Percentiles rank a stretch among this genome's conserved stretches.
phyloP scores from a whole-genome alignment of 208 protist species.

The Leishmania tropica region DNA sequence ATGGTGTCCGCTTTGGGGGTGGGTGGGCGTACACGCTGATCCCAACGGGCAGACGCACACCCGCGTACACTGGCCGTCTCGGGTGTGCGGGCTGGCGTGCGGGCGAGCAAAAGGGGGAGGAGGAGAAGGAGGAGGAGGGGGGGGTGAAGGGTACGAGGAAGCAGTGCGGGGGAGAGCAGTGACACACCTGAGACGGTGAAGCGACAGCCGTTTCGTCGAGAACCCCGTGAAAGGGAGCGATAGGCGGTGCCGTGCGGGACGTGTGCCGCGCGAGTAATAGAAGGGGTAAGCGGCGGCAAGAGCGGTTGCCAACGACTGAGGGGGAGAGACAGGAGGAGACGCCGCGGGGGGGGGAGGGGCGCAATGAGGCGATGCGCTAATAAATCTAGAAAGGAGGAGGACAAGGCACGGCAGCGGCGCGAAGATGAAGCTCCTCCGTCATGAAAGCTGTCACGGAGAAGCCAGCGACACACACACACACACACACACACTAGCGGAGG shows the following conservation, averaged over 20 bases:
- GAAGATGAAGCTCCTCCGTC: not conserved
- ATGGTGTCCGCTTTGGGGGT: not conserved
- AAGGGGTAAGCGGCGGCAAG: no score
- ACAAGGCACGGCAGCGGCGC: not conserved
- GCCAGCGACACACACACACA: not conserved
- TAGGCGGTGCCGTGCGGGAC: not conserved
- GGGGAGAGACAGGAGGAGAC: no score
- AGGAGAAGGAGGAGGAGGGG: no score
- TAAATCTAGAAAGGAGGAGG: not conserved
- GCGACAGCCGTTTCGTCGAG: not conserved
- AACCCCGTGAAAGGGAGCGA: not conserved
- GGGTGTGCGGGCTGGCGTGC: not conserved
- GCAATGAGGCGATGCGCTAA: not conserved
- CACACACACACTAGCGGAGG: not conserved
- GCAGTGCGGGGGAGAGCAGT: conserved; percentile 7
- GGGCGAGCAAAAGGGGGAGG: not conserved
- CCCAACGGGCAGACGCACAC: not conserved
- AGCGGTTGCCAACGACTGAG: no score
- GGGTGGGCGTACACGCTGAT: not conserved
- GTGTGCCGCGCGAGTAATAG: not conserved
- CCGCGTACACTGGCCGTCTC: no score
- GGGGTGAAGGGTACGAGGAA: not conserved
- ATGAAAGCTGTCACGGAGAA: not conserved
- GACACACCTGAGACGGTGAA: not conserved
- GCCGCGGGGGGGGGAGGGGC: no score